These are phyloP conservation scores for Fusarium udum DNA, from an alignment of 2,329 filamentous ascomycete species.

Conservation along the genomic window DNA sequence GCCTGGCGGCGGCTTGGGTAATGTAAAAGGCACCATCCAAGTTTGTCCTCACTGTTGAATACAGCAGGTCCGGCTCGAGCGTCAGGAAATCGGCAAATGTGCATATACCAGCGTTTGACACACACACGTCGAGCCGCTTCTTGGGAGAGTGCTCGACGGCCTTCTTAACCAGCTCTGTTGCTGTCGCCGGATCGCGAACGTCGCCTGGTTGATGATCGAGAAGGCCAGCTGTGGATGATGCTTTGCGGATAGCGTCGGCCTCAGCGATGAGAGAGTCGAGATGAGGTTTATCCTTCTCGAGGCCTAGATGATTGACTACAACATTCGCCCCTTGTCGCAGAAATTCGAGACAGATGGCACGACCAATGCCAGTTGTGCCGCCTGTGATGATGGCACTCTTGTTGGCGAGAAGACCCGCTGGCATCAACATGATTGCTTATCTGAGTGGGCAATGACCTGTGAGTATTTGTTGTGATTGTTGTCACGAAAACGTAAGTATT, in stretches of 20 bases:
- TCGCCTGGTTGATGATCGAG: slow-evolving; percentile 80
- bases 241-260: slow-evolving; percentile 56
- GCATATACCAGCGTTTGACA: slow-evolving; percentile 90
- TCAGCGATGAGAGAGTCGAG: slow-evolving; percentile 63
- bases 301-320: slow-evolving; percentile 80
- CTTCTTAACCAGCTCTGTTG: slow-evolving; percentile 70
- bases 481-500: background rate
- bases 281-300: slow-evolving; percentile 60
- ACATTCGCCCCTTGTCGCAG: slow-evolving; percentile 80
- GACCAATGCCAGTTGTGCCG: slow-evolving; percentile 85
- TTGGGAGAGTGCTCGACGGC: slow-evolving; percentile 64
- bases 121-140: slow-evolving; percentile 76
- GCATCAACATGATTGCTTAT: slow-evolving; percentile 51
- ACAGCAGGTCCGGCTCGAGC: slow-evolving; percentile 75
- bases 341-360: slow-evolving; percentile 84
- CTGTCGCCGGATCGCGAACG: slow-evolving; percentile 78
- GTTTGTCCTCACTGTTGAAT: slow-evolving; percentile 79
- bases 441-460: background rate
- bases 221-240: slow-evolving; percentile 57
- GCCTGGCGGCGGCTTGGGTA: slow-evolving; percentile 83
- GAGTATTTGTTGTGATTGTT: background rate
- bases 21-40: slow-evolving; percentile 89
- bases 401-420: slow-evolving; percentile 67
- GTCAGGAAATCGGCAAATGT: slow-evolving; percentile 87
- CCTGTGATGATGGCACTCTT: slow-evolving; percentile 90